phyloP scores from a whole-genome alignment of 1,139 yeast species.

The Zygoascus hellenicus region DNA sequence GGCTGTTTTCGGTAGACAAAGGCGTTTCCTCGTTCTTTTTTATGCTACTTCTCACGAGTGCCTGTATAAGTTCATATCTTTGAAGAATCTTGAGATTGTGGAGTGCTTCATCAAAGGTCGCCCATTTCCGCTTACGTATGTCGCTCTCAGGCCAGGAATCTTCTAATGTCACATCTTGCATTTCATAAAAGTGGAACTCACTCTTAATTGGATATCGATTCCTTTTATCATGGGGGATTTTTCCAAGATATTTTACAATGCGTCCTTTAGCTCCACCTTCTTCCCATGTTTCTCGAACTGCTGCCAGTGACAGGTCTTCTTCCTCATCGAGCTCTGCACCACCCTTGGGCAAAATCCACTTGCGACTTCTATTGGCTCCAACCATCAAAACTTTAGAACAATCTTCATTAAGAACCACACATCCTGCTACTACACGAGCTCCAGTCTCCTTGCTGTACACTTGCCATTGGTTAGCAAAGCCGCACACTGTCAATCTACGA shows the following conservation, averaged over 20 bases:
- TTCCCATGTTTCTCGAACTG: slow-evolving; percentile 93
- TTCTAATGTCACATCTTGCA: slow-evolving; percentile 52
- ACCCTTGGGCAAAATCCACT: slow-evolving; percentile 93
- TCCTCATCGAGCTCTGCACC: slow-evolving; percentile 87
- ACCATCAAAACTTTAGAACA: slow-evolving; percentile 67
- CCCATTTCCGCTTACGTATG: slow-evolving; percentile 67
- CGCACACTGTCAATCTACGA: background rate
- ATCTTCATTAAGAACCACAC: slow-evolving; percentile 60
- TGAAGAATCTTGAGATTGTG: slow-evolving; percentile 54
- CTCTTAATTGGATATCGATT: slow-evolving; percentile 51
- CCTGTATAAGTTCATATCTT: slow-evolving; percentile 64
- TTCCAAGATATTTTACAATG: slow-evolving; percentile 51
- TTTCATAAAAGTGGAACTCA: slow-evolving; percentile 80
- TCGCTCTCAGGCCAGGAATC: slow-evolving; percentile 69
- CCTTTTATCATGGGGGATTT: slow-evolving; percentile 47
- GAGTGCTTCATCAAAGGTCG: slow-evolving; percentile 64
- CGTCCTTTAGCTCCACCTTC: slow-evolving; percentile 86
- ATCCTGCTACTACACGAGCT: slow-evolving; percentile 87
- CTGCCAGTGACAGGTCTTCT: slow-evolving; percentile 42
- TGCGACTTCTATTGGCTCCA: slow-evolving; percentile 54
- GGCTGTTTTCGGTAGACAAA: too few relatives aligned
- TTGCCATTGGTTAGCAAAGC: slow-evolving; percentile 37
- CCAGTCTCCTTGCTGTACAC: slow-evolving; percentile 52
- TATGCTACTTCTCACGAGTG: slow-evolving; percentile 48
- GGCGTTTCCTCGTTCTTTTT: background rate